Evolutionary conservation across 768 basidiomycete species (phyloP), one percentile per base, ranked within the genome.

Genomic region (Termitomyces titanicus): DNA sequence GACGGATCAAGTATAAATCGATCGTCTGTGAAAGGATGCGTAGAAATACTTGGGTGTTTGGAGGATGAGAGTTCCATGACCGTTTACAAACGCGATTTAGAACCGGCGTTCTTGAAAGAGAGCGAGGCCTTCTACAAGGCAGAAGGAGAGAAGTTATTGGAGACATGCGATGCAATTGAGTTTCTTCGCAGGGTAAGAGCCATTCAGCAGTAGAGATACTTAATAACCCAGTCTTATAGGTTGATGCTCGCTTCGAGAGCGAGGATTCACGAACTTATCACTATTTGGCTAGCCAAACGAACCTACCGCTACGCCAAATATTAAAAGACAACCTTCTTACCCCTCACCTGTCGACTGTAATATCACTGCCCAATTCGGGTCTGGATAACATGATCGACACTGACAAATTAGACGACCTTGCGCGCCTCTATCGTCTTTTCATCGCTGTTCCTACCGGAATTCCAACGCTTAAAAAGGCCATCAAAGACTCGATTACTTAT

Each of bases 1-100:
- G 89, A 95, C 59, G 94, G 94, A 24, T 90, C 89, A 65, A 82
- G 82, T 44, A 93, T 98, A 64, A 92, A 92, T 64, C 88, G 90
- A n/a, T 92, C 93, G 2, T 86, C 91, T 3, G 84, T 98, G 49
- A 89, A 92, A 64, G 89, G 88, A 61, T 93, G 89, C 59, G 86
- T 95, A 20, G 91, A 94, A 39, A 86, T 98, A 43, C 80, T 97
- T 44, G 72, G 89, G 37, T 80, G 86, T 54, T 79, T 98, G 27
- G 72, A 78, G 10, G 77, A 77, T 17, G 70, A 71, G 20, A 74
- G 73, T 18, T 78, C 74, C 35, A 70, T 68, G 54, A 85, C 85
- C 0, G 81, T 94, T 5, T 99, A 98, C 74, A 83, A 86, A 60
- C 79, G 80, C 48, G 86, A 92, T 65, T 77, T 98, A 35, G 95